A percentile compares a stretch with the other conserved stretches of the same genome.
Evolutionary conservation across 495 filamentous ascomycete species (phyloP).

Genomic region (Annulohypoxylon moriforme): DNA sequence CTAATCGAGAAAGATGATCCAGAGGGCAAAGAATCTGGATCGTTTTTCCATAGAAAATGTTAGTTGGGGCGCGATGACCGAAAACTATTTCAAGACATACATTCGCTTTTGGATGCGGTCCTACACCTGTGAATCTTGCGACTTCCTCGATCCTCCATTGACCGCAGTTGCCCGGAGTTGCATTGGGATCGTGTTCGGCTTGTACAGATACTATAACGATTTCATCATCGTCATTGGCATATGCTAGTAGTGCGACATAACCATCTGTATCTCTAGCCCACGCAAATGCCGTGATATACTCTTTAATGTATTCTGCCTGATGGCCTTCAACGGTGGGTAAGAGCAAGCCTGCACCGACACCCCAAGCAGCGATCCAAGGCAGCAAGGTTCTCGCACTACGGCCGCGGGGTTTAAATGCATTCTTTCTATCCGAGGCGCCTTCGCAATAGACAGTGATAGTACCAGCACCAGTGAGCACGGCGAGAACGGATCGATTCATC

Average conservation of each 20-base stretch:
- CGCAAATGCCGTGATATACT: conserved; percentile 57
- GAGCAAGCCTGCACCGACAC: conserved; percentile 59
- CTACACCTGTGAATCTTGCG: conserved; percentile 53
- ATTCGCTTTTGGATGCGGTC: conserved; percentile 53
- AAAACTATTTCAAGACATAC: conserved; percentile 40
- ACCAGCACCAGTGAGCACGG: conserved; percentile 55
- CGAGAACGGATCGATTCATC: conserved; percentile 57
- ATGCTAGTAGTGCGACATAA: conserved; percentile 53
- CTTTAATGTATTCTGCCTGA: conserved; percentile 45
- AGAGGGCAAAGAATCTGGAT: conserved; percentile 54
- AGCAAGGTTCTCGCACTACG: conserved; percentile 36
- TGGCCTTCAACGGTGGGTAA: conserved; percentile 48
- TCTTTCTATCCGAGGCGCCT: conserved; percentile 42
- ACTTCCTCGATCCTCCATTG: conserved; percentile 58
- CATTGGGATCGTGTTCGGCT: conserved; percentile 34
- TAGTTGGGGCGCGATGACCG: neutral
- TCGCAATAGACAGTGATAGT: conserved; percentile 59
- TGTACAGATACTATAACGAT: conserved; percentile 58
- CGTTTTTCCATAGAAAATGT: conserved; percentile 33
- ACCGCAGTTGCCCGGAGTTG: conserved; percentile 39
- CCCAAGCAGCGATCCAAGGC: conserved; percentile 53
- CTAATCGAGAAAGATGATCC: conserved; percentile 59
- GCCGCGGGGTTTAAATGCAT: conserved; percentile 30
- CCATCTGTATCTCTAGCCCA: conserved; percentile 58
- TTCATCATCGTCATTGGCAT: conserved; percentile 56